These are phyloP conservation scores for Warburgia ugandensis DNA, from an alignment of 164 flowering plant genomes.

Conservation along the genomic window DNA sequence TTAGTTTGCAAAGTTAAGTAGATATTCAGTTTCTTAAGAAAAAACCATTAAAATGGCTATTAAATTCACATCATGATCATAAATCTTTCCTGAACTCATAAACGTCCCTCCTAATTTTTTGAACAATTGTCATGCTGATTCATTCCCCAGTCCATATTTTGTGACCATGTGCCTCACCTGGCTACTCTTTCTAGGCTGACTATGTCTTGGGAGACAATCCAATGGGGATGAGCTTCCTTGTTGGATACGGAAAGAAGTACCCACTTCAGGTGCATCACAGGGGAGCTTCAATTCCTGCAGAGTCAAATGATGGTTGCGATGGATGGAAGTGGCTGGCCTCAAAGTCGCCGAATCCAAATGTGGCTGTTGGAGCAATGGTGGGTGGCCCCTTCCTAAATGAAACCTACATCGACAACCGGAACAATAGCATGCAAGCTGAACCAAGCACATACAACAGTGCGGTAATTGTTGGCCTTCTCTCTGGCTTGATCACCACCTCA, in stretches of 20 bases:
- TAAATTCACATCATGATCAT: neutral
- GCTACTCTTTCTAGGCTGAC: conserved; percentile 47
- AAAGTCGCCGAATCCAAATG: conserved; percentile 64
- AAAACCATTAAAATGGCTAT: no score
- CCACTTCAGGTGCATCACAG: conserved; percentile 83
- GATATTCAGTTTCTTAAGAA: no score
- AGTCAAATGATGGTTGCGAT: conserved; percentile 49
- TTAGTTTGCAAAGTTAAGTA: no score
- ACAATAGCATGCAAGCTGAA: conserved; percentile 77
- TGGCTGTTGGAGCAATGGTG: conserved; percentile 75
- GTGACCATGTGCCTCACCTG: neutral
- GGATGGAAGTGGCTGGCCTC: conserved; percentile 71
- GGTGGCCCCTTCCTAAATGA: conserved; percentile 90
- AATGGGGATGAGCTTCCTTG: conserved; percentile 73
- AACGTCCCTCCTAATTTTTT: neutral
- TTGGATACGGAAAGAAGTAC: conserved; percentile 75
- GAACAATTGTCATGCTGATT: neutral
- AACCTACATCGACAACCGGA: conserved; percentile 53
- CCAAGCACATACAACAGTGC: conserved; percentile 92
- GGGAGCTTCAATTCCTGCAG: conserved; percentile 89
- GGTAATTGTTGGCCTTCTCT: conserved; percentile 65
- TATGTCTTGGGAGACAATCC: conserved; percentile 89
- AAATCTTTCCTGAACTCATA: neutral
- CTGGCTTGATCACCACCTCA: conserved; percentile 76
- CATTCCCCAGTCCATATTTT: neutral